Conservation (phyloP, 805 yeast species). For the Metschnikowia borealis region DNA sequence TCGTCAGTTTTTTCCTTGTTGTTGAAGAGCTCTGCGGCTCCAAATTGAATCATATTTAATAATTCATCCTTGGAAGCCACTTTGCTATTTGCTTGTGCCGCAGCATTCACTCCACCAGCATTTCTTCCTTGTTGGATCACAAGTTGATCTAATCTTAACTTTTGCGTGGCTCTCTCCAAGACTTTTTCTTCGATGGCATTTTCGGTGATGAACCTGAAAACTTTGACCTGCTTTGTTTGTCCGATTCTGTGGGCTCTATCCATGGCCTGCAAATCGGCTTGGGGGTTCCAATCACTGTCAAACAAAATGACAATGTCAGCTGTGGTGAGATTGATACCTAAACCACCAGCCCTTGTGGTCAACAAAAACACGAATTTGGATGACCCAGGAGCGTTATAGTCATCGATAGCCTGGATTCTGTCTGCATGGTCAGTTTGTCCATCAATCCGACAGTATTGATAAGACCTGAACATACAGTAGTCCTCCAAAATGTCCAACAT, state of each 20-base stretch:
- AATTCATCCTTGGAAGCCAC: conserved; percentile 64
- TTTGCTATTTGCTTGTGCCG: conserved; percentile 32
- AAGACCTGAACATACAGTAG: conserved; percentile 67
- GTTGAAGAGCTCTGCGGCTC: conserved; percentile 64
- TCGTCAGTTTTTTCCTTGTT: conserved; percentile 32
- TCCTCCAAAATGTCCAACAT: conserved; percentile 78
- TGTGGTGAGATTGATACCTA: conserved; percentile 78
- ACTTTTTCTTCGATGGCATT: conserved; percentile 83
- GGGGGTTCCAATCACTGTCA: conserved; percentile 89
- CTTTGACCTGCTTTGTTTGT: conserved; percentile 78
- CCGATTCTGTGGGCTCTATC: conserved; percentile 89
- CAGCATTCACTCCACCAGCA: conserved; percentile 23
- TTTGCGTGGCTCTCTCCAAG: conserved; percentile 76
- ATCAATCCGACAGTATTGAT: conserved; percentile 73
- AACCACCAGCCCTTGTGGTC: conserved; percentile 87
- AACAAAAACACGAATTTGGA: conserved; percentile 69
- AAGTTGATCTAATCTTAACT: conserved; percentile 71
- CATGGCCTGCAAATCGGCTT: conserved; percentile 86
- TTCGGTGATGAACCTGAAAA: conserved; percentile 72
- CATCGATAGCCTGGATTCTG: conserved; percentile 72
- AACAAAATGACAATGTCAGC: conserved; percentile 73
- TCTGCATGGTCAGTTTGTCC: conserved; percentile 81
- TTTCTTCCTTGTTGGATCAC: conserved; percentile 75
- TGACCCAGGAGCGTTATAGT: conserved; percentile 70
- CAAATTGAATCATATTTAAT: conserved; percentile 77